These are phyloP conservation scores for Sporothrix brasiliensis DNA, from an alignment of 2,329 filamentous ascomycete species.

Conservation along the genomic window DNA sequence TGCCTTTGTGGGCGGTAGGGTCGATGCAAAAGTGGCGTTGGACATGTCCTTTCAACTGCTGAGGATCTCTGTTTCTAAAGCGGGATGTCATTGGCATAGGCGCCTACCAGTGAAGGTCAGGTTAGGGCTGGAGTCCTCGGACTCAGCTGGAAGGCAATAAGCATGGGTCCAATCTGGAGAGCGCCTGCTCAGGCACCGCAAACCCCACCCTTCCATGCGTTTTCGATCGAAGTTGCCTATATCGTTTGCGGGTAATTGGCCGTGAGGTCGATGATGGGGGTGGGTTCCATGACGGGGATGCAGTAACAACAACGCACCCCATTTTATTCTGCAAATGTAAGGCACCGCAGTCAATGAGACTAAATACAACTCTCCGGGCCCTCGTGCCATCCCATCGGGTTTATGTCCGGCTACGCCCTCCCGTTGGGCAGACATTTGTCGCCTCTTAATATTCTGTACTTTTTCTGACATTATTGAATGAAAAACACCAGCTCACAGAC, in stretches of 20 bases:
- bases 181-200: slow-evolving; percentile 4
- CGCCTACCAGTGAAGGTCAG: background rate
- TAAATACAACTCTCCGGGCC: slow-evolving; percentile 23
- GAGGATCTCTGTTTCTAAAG: background rate
- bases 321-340: slow-evolving; percentile 32
- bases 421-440: slow-evolving; percentile 32
- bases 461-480: slow-evolving; percentile 4
- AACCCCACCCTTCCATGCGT: background rate
- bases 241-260: background rate
- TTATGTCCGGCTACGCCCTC: slow-evolving; percentile 4
- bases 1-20: background rate
- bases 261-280: background rate
- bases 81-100: background rate
- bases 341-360: slow-evolving; percentile 29
- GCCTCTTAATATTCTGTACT: background rate
- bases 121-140: background rate
- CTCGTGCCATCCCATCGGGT: slow-evolving; percentile 35
- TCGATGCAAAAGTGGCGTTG: background rate
- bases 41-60: background rate
- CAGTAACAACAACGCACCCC: slow-evolving; percentile 21
- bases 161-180: background rate
- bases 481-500: background rate
- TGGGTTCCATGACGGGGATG: background rate
- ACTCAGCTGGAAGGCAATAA: background rate
- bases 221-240: background rate